phyloP scores from a whole-genome alignment of 768 basidiomycete species.

The Phanerodontia chrysosporium region DNA sequence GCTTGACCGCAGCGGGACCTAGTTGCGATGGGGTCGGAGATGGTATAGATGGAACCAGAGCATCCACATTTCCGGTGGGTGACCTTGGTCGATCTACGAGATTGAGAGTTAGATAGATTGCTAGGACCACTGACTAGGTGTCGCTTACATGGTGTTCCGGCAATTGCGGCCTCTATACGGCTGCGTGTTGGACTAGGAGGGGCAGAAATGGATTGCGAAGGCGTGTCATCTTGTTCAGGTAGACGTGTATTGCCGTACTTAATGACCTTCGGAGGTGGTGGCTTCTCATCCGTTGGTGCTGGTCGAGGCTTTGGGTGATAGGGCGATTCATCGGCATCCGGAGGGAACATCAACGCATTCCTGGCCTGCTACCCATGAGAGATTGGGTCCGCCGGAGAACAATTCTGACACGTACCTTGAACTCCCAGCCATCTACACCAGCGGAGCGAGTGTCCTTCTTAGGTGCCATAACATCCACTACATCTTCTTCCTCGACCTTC shows the following conservation, averaged over 20 bases:
- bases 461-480: slow-evolving; percentile 76
- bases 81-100: slow-evolving; percentile 61
- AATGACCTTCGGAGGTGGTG: slow-evolving; percentile 55
- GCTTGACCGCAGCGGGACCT: slow-evolving; percentile 78
- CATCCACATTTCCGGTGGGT: slow-evolving; percentile 52
- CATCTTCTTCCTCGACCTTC: slow-evolving; percentile 25
- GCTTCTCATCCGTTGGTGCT: slow-evolving; percentile 26
- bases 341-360: slow-evolving; percentile 93
- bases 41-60: slow-evolving; percentile 81
- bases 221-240: slow-evolving; percentile 59
- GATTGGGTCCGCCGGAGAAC: slow-evolving; percentile 1
- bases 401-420: slow-evolving; percentile 48
- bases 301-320: slow-evolving; percentile 45
- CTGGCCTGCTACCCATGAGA: slow-evolving; percentile 52
- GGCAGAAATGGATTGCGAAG: slow-evolving; percentile 39
- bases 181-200: slow-evolving; percentile 91
- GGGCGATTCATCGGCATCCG: slow-evolving; percentile 84
- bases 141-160: slow-evolving; percentile 80
- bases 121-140: slow-evolving; percentile 10
- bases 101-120: not conserved
- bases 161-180: slow-evolving; percentile 87
- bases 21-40: slow-evolving; percentile 83
- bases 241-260: slow-evolving; percentile 81
- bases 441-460: slow-evolving; percentile 69
- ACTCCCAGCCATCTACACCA: slow-evolving; percentile 77